Percentiles rank a stretch among this genome's conserved stretches.
Evolutionary conservation across 768 basidiomycete species (phyloP).

Genomic region (Mycena venus): DNA sequence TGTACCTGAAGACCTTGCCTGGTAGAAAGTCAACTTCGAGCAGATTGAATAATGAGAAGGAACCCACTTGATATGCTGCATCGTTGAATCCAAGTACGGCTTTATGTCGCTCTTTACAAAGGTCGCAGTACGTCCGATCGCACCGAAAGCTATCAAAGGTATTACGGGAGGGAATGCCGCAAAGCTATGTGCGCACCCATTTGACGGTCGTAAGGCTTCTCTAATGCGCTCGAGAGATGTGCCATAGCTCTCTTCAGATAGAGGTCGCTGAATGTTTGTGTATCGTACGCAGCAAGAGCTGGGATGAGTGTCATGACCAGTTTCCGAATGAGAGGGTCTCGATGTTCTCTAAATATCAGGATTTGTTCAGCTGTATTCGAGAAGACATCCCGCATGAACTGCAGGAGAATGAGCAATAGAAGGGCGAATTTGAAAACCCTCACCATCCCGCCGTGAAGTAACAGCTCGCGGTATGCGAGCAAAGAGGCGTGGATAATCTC

Average conservation of each 20-base stretch:
- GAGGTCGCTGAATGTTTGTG: slow-evolving; percentile 90
- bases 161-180: slow-evolving; percentile 4
- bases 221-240: slow-evolving; percentile 88
- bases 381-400: slow-evolving; percentile 94
- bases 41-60: neutral
- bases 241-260: slow-evolving; percentile 96
- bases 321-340: slow-evolving; percentile 90
- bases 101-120: slow-evolving; percentile 97
- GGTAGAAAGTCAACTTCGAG: neutral
- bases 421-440: slow-evolving; percentile 41
- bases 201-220: slow-evolving; percentile 89
- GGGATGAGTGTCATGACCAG: slow-evolving; percentile 98
- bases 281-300: slow-evolving; percentile 94
- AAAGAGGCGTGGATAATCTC: slow-evolving; percentile 95
- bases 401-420: neutral
- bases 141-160: slow-evolving; percentile 81
- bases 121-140: slow-evolving; percentile 94
- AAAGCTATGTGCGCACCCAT: slow-evolving; percentile 69
- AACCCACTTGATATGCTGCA: slow-evolving; percentile 80
- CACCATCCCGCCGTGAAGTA: slow-evolving; percentile 96
- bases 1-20: slow-evolving; percentile 82
- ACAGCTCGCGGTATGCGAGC: slow-evolving; percentile 90
- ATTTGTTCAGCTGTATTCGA: slow-evolving; percentile 91
- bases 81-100: slow-evolving; percentile 92
- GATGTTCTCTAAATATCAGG: slow-evolving; percentile 87